These are phyloP conservation scores for Emericellopsis cladophorae DNA, from an alignment of 2,329 filamentous ascomycete genomes.

Conservation along the genomic window DNA sequence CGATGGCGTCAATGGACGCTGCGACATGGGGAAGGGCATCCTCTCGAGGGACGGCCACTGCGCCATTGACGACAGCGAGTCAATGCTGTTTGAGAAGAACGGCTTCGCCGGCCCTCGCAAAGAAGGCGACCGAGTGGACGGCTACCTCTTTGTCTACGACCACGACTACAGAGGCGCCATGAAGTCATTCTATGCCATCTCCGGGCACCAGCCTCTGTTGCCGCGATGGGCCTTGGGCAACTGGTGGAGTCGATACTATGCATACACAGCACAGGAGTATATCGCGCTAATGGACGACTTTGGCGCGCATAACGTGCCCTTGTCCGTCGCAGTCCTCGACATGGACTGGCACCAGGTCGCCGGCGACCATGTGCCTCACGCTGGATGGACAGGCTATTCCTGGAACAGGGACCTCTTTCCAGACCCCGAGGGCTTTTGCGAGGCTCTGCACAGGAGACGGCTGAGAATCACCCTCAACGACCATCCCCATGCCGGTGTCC, in stretches of 20 bases:
- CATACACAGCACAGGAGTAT: conserved; percentile 43
- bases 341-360: conserved; percentile 55
- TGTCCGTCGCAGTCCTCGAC: conserved; percentile 48
- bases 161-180: conserved; percentile 42
- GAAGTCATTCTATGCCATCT: conserved; percentile 39
- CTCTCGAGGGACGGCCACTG: conserved; percentile 37
- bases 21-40: conserved; percentile 34
- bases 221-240: conserved; percentile 49
- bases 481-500: conserved; percentile 47
- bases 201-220: conserved; percentile 40
- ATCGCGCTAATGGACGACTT: conserved; percentile 45
- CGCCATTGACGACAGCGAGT: conserved; percentile 37
- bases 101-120: conserved; percentile 37
- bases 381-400: conserved; percentile 38
- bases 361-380: conserved; percentile 26
- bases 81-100: conserved; percentile 41
- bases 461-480: conserved; percentile 47
- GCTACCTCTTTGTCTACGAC: conserved; percentile 48
- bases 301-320: conserved; percentile 32
- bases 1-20: conserved; percentile 37
- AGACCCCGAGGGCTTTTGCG: conserved; percentile 36
- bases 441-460: conserved; percentile 34
- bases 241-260: conserved; percentile 54
- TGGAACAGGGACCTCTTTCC: conserved; percentile 42
- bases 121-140: conserved; percentile 36